These are phyloP conservation scores for Amauroascus verrucosus DNA, from an alignment of 2,329 filamentous ascomycete species.

Conservation along the genomic window DNA sequence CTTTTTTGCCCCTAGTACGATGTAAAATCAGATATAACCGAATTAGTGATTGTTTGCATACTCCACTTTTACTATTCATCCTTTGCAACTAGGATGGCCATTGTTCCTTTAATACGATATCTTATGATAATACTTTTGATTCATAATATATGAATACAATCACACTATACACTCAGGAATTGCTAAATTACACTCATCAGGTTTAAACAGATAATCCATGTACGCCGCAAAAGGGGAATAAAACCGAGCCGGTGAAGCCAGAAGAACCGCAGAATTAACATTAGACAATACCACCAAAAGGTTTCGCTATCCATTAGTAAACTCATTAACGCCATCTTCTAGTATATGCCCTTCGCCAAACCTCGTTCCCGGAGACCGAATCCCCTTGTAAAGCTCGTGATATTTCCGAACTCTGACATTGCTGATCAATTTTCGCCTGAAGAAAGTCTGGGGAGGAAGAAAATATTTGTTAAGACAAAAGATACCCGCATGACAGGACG, in stretches of 20 bases:
- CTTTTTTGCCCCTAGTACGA: too few relatives aligned
- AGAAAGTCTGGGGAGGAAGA: not conserved
- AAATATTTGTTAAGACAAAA: too few relatives aligned
- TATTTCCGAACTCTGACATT: not conserved
- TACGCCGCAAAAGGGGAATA: not conserved
- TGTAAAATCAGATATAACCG: too few relatives aligned
- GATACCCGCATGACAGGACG: too few relatives aligned
- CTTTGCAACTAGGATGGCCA: too few relatives aligned
- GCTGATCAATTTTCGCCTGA: not conserved
- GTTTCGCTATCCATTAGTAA: not conserved
- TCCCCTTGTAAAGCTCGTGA: not conserved
- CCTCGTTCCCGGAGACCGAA: not conserved
- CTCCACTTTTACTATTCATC: too few relatives aligned
- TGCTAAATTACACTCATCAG: not conserved
- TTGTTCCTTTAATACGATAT: too few relatives aligned
- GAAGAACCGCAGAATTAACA: not conserved
- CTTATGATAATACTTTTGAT: too few relatives aligned
- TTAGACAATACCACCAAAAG: not conserved
- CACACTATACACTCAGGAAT: not conserved
- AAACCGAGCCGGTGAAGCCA: not conserved
- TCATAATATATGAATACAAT: not conserved
- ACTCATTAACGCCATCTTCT: conserved; percentile 2
- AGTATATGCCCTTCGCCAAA: conserved; percentile 6
- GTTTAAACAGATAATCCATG: not conserved
- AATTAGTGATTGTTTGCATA: too few relatives aligned